Evolutionary conservation across 345 rosid genomes (phyloP).

Genomic region (Aquilaria malaccensis): DNA sequence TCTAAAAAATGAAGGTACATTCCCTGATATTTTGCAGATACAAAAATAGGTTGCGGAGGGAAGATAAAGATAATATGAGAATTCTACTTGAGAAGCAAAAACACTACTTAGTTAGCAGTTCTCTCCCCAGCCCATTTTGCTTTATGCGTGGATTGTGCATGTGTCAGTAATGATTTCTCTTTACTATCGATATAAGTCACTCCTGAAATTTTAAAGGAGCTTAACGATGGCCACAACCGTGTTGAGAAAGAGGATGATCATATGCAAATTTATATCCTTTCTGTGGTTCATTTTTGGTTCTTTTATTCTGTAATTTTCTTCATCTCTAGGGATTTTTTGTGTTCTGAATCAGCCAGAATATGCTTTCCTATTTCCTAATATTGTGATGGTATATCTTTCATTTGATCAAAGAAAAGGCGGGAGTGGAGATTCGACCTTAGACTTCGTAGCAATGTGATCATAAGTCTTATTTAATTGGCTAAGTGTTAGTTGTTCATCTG

Average conservation of each 20-base stretch:
- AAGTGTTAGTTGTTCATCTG: too few relatives aligned
- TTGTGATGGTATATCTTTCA: too few relatives aligned
- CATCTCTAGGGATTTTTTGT: background rate
- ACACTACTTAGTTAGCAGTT: constrained; percentile 63
- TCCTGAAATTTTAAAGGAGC: constrained; percentile 75
- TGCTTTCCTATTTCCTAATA: too few relatives aligned
- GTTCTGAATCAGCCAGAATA: too few relatives aligned
- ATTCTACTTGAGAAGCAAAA: constrained; percentile 54
- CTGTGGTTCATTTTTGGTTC: background rate
- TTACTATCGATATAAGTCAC: constrained; percentile 47
- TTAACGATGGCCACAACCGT: constrained; percentile 66
- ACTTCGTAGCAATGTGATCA: too few relatives aligned
- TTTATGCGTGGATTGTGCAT: background rate
- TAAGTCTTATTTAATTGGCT: too few relatives aligned
- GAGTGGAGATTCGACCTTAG: too few relatives aligned
- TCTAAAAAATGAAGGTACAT: too few relatives aligned
- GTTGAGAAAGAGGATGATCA: constrained; percentile 82
- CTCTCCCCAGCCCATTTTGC: background rate
- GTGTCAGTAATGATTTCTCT: background rate
- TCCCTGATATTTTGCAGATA: constrained; percentile 39
- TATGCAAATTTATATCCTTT: constrained; percentile 72
- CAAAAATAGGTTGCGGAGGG: constrained; percentile 70
- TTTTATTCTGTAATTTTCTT: background rate
- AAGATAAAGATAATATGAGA: constrained; percentile 73
- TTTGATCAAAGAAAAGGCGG: too few relatives aligned